These are phyloP conservation scores for Neurospora cerealis DNA, from an alignment of 495 filamentous ascomycete species.

Conservation along the genomic window DNA sequence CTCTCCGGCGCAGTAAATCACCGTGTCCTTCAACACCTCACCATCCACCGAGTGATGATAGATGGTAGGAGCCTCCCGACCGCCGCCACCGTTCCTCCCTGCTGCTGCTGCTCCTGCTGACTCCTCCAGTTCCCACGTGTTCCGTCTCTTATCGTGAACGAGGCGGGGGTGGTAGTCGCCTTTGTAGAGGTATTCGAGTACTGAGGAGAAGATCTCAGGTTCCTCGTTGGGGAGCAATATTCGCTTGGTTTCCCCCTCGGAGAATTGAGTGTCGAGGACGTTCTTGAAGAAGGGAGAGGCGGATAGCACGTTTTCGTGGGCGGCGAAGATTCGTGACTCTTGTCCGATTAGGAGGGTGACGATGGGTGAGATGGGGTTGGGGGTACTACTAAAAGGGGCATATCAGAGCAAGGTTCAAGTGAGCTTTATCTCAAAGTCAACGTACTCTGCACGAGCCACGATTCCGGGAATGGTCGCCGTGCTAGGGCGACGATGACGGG, in stretches of 20 bases:
- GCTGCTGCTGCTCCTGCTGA: not conserved
- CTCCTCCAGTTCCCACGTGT: slow-evolving; percentile 63
- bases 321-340: slow-evolving; percentile 76
- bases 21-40: slow-evolving; percentile 74
- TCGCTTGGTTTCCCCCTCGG: slow-evolving; percentile 53
- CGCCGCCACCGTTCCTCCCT: slow-evolving; percentile 1
- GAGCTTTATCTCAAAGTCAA: slow-evolving; percentile 7
- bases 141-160: slow-evolving; percentile 55
- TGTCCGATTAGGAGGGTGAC: slow-evolving; percentile 71
- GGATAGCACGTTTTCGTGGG: slow-evolving; percentile 76
- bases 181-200: slow-evolving; percentile 87
- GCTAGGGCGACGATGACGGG: slow-evolving; percentile 26
- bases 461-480: slow-evolving; percentile 22
- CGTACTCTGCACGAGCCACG: slow-evolving; percentile 25
- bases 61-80: slow-evolving; percentile 52
- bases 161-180: slow-evolving; percentile 82
- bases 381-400: slow-evolving; percentile 19
- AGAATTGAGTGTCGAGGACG: slow-evolving; percentile 50
- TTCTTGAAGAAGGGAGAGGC: slow-evolving; percentile 66
- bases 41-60: slow-evolving; percentile 55
- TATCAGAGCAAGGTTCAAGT: slow-evolving; percentile 6
- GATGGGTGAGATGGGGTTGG: slow-evolving; percentile 54
- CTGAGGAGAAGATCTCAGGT: slow-evolving; percentile 80
- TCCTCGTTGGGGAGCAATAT: slow-evolving; percentile 76
- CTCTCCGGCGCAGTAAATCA: slow-evolving; percentile 82